phyloP scores from a whole-genome alignment of 176 grass and related monocot genomes.

The Eremochloa ophiuroides region DNA sequence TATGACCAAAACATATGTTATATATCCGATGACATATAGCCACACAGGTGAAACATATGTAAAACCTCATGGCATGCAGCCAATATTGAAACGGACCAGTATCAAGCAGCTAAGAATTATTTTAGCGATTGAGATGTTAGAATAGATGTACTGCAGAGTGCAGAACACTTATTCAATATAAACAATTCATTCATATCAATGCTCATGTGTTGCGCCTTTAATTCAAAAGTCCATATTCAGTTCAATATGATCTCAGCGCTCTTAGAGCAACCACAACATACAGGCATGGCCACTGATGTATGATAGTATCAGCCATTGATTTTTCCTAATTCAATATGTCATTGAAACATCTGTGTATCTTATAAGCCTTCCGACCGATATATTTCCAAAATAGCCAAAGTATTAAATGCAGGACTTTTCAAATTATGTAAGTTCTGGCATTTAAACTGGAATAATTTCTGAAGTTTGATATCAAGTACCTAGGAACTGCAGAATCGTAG shows the following conservation, averaged over 20 bases:
- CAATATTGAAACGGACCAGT: neutral
- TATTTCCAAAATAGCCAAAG: neutral
- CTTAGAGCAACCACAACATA: neutral
- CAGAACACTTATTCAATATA: neutral
- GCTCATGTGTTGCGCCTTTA: neutral
- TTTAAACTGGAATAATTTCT: neutral
- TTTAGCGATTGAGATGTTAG: neutral
- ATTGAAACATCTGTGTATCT: neutral
- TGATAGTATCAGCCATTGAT: neutral
- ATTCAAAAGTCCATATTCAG: neutral
- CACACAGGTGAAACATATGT: neutral
- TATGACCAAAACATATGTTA: neutral
- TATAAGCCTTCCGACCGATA: neutral
- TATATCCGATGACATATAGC: neutral
- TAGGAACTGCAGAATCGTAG: neutral
- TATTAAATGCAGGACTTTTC: neutral
- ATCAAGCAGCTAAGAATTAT: neutral
- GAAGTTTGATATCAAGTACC: conserved; percentile 10
- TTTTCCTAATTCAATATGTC: neutral
- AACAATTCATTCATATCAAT: neutral
- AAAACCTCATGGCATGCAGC: neutral
- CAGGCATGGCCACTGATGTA: neutral
- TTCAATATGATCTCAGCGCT: neutral
- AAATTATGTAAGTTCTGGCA: neutral
- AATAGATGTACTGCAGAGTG: neutral